Percentiles rank a stretch among this genome's conserved stretches.
phyloP scores from a whole-genome alignment of 345 rosid species.

The Orychophragmus violaceus region DNA sequence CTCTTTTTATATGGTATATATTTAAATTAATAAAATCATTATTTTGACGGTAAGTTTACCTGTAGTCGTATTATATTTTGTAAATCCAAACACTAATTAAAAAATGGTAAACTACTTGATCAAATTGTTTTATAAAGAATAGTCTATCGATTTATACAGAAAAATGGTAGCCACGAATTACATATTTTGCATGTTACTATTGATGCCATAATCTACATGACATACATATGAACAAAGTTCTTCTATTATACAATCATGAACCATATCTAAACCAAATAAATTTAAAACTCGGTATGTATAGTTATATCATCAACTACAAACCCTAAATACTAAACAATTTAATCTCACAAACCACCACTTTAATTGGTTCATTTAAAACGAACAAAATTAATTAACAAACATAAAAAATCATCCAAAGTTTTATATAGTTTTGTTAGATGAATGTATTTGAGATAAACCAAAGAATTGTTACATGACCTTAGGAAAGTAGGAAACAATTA shows the following conservation, averaged over 20 bases:
- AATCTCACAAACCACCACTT: background rate
- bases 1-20: too few relatives aligned
- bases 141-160: background rate
- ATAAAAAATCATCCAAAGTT: background rate
- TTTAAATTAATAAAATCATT: background rate
- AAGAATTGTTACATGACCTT: constrained; percentile 1
- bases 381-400: background rate
- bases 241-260: background rate
- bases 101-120: background rate
- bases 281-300: background rate
- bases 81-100: background rate
- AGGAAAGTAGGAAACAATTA: constrained; percentile 18
- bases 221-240: background rate
- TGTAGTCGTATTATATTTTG: background rate
- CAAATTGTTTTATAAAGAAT: background rate
- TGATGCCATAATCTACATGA: background rate
- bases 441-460: constrained; percentile 1
- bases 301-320: background rate
- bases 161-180: background rate
- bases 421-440: background rate
- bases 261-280: background rate
- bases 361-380: background rate
- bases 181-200: background rate
- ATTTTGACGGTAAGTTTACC: background rate
- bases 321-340: background rate